Evolutionary conservation across 257 asterid genomes (phyloP), one percentile per base, ranked within the genome.

Genomic region (Salvia splendens): DNA sequence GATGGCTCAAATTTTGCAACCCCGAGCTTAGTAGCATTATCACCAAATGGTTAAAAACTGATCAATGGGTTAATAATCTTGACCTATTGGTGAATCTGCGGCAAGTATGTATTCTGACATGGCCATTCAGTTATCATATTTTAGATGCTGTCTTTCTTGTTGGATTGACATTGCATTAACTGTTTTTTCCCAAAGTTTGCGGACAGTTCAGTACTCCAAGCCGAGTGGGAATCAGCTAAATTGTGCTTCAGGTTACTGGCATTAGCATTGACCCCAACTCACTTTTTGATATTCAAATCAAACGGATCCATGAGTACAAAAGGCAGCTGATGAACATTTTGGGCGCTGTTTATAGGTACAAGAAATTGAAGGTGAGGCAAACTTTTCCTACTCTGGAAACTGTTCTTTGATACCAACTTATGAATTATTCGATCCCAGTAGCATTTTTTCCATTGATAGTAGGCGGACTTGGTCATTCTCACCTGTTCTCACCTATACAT

Each of bases 241-340:
- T 73, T 91, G 69, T 94, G 58, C 82, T 76, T 73, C 84, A 72
- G 73, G 93, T 83, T 73, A 91, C 97, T 69, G 96, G 97, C 48
- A 88, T 77, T 72, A 88, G 76, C 79, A 83, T 94, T 71, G 91
- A 88, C 77, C 96, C 96, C 10, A 87, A 87, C 50, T 79, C 95
- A 55, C 91, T 94, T 67, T 94, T 94, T 76, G 99, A 94, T 78
- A 94, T 91, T 75, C 99, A 94, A 91, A 90, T 94, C 77, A 94
- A 94, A 70, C 97, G 97, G 68, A 94, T 94, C 79, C 99, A 94
- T 74, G 99, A 94, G 65, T 94, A 94, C 77, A 94, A 94, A 82
- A 91, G 99, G 73, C 99, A 94, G 85, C 95, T 94, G 79, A 78
- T 94, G 49, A 94, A 94, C 82, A 83, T 94, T 76, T 71, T 91